Conservation (phyloP, 2,329 filamentous ascomycete genomes). For the Fusarium euwallaceae region DNA sequence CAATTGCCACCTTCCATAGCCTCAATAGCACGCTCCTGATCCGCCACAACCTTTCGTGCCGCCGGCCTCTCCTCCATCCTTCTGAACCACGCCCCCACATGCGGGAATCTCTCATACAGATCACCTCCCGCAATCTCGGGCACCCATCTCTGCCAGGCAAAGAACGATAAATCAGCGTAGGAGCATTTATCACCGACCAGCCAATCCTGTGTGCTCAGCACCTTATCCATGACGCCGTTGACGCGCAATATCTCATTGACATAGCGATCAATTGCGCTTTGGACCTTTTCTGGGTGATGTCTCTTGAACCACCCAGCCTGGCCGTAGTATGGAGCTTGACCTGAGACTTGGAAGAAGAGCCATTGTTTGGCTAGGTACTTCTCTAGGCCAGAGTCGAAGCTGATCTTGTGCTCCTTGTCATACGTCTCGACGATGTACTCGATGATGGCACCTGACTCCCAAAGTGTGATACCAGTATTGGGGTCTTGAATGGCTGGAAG, state of each 20-base stretch:
- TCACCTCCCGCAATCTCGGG: neutral
- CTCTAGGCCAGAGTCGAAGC: neutral
- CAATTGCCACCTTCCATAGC: neutral
- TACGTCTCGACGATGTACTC: neutral
- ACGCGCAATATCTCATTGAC: neutral
- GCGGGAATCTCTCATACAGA: neutral
- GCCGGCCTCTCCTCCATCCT: slow-evolving; percentile 1
- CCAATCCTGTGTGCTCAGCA: neutral
- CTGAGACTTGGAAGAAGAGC: neutral
- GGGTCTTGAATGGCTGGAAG: neutral
- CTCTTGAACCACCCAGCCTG: neutral
- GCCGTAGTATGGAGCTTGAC: neutral
- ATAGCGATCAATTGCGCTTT: neutral
- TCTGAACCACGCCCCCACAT: neutral
- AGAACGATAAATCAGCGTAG: neutral
- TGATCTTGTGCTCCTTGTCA: neutral
- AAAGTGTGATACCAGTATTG: neutral
- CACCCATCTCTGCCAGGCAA: neutral
- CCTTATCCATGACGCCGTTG: neutral
- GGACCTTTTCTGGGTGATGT: neutral
- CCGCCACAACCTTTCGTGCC: neutral
- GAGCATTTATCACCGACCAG: neutral
- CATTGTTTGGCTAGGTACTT: neutral
- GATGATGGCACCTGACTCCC: neutral
- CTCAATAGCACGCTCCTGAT: neutral